Percentiles rank a stretch among this genome's conserved stretches.
These are phyloP conservation scores for Kwoniella shandongensis DNA, from an alignment of 768 basidiomycete species.

Conservation along the genomic window DNA sequence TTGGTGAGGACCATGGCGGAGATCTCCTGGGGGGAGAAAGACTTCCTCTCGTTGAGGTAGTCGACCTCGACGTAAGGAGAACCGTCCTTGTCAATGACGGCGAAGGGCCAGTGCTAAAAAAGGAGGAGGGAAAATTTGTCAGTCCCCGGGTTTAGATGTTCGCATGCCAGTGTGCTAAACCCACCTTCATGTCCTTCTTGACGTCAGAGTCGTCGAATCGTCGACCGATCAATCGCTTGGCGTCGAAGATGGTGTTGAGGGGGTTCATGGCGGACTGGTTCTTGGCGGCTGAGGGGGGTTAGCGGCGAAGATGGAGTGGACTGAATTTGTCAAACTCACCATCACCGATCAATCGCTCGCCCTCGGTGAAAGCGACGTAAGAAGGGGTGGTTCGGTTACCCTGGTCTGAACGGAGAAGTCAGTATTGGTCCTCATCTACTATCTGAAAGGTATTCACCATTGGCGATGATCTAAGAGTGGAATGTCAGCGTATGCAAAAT, in stretches of 20 bases:
- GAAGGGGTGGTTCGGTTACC: conserved; percentile 99
- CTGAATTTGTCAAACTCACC: conserved; percentile 58
- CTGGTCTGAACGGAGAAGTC: conserved; percentile 57
- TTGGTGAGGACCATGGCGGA: conserved; percentile 99
- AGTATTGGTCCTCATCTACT: neutral
- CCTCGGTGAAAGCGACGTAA: conserved; percentile 95
- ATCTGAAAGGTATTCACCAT: conserved; percentile 34
- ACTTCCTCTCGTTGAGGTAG: conserved; percentile 91
- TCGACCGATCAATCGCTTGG: conserved; percentile 97
- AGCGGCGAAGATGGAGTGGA: neutral
- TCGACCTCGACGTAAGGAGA: conserved; percentile 92
- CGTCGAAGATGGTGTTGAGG: conserved; percentile 96
- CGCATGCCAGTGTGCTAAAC: too few species aligned
- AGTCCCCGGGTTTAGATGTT: too few species aligned
- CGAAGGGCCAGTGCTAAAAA: conserved; percentile 86
- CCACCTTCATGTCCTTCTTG: conserved; percentile 58
- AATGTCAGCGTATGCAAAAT: conserved; percentile 13
- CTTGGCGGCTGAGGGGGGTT: conserved; percentile 50
- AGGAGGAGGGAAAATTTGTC: neutral
- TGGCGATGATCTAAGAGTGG: conserved; percentile 50
- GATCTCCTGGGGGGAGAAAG: conserved; percentile 96
- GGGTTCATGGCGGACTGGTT: conserved; percentile 99
- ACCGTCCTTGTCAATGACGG: conserved; percentile 93
- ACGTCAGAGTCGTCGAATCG: conserved; percentile 73
- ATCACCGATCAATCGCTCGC: conserved; percentile 98